phyloP scores from a whole-genome alignment of 2,329 filamentous ascomycete genomes.

The Emmonsiellopsis sp. region DNA sequence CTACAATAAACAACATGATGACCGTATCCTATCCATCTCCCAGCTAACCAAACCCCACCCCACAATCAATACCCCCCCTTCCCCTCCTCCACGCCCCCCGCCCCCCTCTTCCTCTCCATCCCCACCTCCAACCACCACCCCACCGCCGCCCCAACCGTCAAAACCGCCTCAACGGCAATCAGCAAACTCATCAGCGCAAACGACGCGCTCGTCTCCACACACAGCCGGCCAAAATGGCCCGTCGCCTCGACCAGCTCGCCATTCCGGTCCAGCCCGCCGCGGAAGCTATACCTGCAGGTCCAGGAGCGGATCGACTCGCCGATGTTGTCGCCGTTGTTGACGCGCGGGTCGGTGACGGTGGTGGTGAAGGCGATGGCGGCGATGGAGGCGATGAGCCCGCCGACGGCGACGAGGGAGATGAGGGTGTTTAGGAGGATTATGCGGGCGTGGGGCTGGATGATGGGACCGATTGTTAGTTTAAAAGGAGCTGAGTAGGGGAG shows the following conservation, averaged over 20 bases:
- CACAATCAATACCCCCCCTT: neutral
- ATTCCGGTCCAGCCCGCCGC: slow-evolving; percentile 8
- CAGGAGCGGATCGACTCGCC: slow-evolving; percentile 32
- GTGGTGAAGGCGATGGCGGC: slow-evolving; percentile 24
- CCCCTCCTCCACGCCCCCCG: neutral
- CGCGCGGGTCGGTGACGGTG: slow-evolving; percentile 18
- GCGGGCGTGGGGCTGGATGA: slow-evolving; percentile 24
- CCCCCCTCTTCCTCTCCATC: slow-evolving; percentile 19
- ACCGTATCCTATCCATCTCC: neutral
- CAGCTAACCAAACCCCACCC: neutral
- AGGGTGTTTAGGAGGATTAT: slow-evolving; percentile 25
- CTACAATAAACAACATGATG: too few species aligned
- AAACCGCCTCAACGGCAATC: slow-evolving; percentile 25
- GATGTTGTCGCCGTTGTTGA: slow-evolving; percentile 17
- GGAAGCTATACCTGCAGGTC: slow-evolving; percentile 31
- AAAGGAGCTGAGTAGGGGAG: neutral
- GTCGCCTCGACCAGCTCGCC: slow-evolving; percentile 18
- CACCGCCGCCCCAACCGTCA: slow-evolving; percentile 21
- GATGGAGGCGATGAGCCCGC: slow-evolving; percentile 28
- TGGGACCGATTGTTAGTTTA: neutral
- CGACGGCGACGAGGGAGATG: slow-evolving; percentile 22
- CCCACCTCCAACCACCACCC: slow-evolving; percentile 23
- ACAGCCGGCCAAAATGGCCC: slow-evolving; percentile 28
- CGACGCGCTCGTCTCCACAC: slow-evolving; percentile 25
- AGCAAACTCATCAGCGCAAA: slow-evolving; percentile 27